Percentiles rank a stretch among this genome's conserved stretches.
These are phyloP conservation scores for Arthrobotrys musiformis DNA, from an alignment of 2,329 filamentous ascomycete genomes.

Conservation along the genomic window DNA sequence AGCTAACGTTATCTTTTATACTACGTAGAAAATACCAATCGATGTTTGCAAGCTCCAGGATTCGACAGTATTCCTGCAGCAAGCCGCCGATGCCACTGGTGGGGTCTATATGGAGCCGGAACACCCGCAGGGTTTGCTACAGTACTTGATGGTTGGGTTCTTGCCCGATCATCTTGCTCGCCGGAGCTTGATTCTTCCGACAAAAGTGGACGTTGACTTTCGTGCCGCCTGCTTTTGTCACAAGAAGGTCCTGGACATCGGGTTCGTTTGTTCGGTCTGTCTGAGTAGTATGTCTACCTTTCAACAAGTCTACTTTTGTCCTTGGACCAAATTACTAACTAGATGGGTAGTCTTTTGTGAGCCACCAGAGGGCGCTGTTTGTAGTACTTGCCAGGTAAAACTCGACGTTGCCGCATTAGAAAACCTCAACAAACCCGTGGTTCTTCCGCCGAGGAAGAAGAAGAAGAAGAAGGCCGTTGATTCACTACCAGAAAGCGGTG, in stretches of 20 bases:
- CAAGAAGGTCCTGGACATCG: slow-evolving; percentile 85
- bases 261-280: slow-evolving; percentile 96
- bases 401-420: slow-evolving; percentile 71
- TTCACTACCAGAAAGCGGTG: slow-evolving; percentile 67
- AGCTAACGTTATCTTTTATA: not conserved
- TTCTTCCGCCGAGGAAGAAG: slow-evolving; percentile 77
- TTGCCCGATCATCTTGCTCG: slow-evolving; percentile 76
- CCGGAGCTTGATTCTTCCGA: slow-evolving; percentile 77
- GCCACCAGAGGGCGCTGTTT: slow-evolving; percentile 72
- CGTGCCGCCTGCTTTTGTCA: slow-evolving; percentile 99
- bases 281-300: slow-evolving; percentile 74
- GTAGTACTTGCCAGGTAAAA: slow-evolving; percentile 83
- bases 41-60: slow-evolving; percentile 89
- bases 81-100: slow-evolving; percentile 80
- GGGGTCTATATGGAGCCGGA: slow-evolving; percentile 74
- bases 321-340: not conserved
- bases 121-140: slow-evolving; percentile 78
- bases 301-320: not conserved
- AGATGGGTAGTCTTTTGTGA: slow-evolving; percentile 74
- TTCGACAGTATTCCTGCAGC: slow-evolving; percentile 90
- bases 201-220: slow-evolving; percentile 90
- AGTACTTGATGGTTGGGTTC: slow-evolving; percentile 93
- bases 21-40: slow-evolving; percentile 78
- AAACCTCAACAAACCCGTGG: slow-evolving; percentile 81
- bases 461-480: slow-evolving; percentile 70